Evolutionary conservation across 1,139 yeast species (phyloP).

Genomic region (Entelexis sorbosivorans): DNA sequence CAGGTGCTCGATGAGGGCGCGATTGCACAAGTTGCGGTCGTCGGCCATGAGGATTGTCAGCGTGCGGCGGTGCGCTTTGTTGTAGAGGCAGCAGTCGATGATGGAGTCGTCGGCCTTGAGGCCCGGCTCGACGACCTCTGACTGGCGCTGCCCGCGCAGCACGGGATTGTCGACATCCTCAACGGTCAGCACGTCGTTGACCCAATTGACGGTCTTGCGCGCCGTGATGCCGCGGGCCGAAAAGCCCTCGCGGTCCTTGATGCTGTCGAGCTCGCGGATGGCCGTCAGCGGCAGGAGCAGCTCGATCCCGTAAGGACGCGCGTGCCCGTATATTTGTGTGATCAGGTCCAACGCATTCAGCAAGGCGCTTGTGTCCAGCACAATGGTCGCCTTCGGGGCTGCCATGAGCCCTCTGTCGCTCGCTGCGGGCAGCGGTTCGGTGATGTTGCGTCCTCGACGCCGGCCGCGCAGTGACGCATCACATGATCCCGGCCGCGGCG

Average conservation of each 20-base stretch:
- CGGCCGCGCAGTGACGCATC: neutral
- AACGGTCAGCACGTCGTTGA: neutral
- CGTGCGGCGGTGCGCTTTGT: neutral
- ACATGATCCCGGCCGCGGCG: too few species aligned
- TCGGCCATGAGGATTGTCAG: slow-evolving; percentile 14
- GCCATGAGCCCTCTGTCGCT: neutral
- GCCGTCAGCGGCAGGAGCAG: slow-evolving; percentile 13
- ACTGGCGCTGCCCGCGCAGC: slow-evolving; percentile 15
- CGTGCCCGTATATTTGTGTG: neutral
- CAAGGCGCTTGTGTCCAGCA: slow-evolving; percentile 18
- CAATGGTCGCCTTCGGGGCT: slow-evolving; percentile 9
- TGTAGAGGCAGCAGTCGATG: slow-evolving; percentile 20
- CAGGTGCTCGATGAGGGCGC: slow-evolving; percentile 14
- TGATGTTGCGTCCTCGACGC: neutral
- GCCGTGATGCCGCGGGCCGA: slow-evolving; percentile 4
- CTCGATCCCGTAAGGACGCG: slow-evolving; percentile 5
- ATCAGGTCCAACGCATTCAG: slow-evolving; percentile 4
- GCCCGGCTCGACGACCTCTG: slow-evolving; percentile 3
- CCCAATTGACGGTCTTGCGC: slow-evolving; percentile 19
- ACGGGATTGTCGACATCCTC: slow-evolving; percentile 5
- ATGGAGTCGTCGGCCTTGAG: slow-evolving; percentile 15
- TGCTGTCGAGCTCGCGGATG: slow-evolving; percentile 17
- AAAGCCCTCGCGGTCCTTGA: slow-evolving; percentile 12
- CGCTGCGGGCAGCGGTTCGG: neutral
- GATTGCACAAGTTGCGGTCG: slow-evolving; percentile 15